Evolutionary conservation across 2,329 filamentous ascomycete genomes (phyloP).

Genomic region (Cercospora sp.): DNA sequence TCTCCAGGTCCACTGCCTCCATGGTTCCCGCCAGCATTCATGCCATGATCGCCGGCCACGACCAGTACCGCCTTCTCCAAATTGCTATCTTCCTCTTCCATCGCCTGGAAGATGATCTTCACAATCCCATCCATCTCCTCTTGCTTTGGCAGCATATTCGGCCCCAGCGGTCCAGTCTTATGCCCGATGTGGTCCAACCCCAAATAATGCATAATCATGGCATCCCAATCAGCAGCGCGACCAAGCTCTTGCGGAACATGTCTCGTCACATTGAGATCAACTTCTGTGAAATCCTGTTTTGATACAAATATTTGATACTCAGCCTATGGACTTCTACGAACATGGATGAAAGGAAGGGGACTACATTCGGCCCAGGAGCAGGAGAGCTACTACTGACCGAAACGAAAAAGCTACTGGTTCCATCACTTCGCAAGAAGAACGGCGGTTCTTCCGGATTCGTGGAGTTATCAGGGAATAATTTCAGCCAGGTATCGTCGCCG

Average conservation of each 20-base stretch:
- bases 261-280: constrained; percentile 94
- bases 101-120: constrained; percentile 70
- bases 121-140: constrained; percentile 89
- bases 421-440: constrained; percentile 83
- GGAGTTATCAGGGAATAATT: constrained; percentile 72
- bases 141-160: constrained; percentile 92
- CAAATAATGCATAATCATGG: constrained; percentile 91
- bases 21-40: constrained; percentile 98
- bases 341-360: background rate
- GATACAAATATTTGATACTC: constrained; percentile 33
- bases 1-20: constrained; percentile 91
- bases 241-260: constrained; percentile 76
- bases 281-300: constrained; percentile 86
- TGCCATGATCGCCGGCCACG: constrained; percentile 93
- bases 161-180: constrained; percentile 81
- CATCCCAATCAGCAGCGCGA: constrained; percentile 78
- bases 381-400: constrained; percentile 63
- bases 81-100: no score
- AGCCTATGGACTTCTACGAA: constrained; percentile 37
- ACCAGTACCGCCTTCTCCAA: no score
- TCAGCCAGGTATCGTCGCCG: constrained; percentile 97
- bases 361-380: background rate
- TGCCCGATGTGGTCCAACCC: constrained; percentile 97
- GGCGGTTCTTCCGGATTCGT: constrained; percentile 2
- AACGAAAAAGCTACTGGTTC: constrained; percentile 97